Percentiles rank a stretch among this genome's conserved stretches.
phyloP scores from a whole-genome alignment of 2,329 filamentous ascomycete species.

The Cyphellophora europaea region DNA sequence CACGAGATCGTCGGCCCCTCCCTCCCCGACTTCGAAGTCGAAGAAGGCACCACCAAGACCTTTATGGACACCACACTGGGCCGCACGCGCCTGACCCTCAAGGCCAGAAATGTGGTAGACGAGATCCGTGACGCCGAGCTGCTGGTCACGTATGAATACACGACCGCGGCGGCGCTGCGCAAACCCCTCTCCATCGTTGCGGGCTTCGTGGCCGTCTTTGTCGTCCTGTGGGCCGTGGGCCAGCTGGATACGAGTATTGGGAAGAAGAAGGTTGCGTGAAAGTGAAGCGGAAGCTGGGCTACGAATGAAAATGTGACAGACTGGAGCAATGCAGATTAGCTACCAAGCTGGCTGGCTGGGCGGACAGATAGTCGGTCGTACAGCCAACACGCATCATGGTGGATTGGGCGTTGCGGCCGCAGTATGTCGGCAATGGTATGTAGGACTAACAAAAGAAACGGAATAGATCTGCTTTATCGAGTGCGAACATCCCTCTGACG shows the following conservation, averaged over 20 bases:
- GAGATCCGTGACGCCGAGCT: constrained; percentile 66
- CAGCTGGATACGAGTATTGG: constrained; percentile 75
- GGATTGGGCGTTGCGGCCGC: no score
- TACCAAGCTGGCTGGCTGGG: no score
- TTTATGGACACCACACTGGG: constrained; percentile 83
- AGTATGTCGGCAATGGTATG: no score
- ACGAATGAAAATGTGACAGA: no score
- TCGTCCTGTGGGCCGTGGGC: constrained; percentile 63
- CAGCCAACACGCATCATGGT: no score
- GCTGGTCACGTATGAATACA: constrained; percentile 73
- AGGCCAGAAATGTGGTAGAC: constrained; percentile 79
- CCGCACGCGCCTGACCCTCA: constrained; percentile 71
- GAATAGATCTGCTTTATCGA: no score
- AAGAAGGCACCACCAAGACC: constrained; percentile 64
- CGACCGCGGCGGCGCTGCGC: constrained; percentile 62
- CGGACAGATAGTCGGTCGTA: no score
- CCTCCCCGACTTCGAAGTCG: constrained; percentile 58
- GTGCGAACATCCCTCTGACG: no score
- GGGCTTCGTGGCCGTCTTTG: constrained; percentile 65
- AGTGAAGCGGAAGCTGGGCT: no score
- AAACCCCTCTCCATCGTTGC: constrained; percentile 79
- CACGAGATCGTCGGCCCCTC: constrained; percentile 72
- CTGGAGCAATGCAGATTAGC: no score
- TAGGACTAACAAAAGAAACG: no score
- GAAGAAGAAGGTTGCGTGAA: no score